These are phyloP conservation scores for Gossypium australe DNA, from an alignment of 345 rosid genomes.

Conservation along the genomic window DNA sequence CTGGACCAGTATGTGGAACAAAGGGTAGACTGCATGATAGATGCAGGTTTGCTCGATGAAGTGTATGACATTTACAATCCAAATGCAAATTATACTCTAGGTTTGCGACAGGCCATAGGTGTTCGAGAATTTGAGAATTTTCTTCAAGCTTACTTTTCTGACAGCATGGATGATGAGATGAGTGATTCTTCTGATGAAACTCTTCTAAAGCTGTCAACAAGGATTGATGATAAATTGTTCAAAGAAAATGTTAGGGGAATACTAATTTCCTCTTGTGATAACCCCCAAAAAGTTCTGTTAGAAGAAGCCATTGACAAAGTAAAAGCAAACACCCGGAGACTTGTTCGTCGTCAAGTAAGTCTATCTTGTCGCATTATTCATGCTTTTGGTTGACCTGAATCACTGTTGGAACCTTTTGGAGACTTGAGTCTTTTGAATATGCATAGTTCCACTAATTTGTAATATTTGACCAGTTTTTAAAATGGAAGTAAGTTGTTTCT, in stretches of 20 bases:
- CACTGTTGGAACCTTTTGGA: neutral
- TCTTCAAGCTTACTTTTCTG: slow-evolving; percentile 33
- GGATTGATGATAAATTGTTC: slow-evolving; percentile 23
- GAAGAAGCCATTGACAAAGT: slow-evolving; percentile 66
- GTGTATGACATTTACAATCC: slow-evolving; percentile 63
- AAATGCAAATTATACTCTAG: slow-evolving; percentile 70
- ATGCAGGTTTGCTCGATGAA: slow-evolving; percentile 72
- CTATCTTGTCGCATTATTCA: neutral
- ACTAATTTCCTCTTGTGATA: slow-evolving; percentile 28
- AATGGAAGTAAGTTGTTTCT: neutral
- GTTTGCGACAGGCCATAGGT: slow-evolving; percentile 86
- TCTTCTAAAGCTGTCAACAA: slow-evolving; percentile 16
- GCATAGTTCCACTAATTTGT: neutral
- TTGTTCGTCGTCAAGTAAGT: slow-evolving; percentile 90
- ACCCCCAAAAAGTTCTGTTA: slow-evolving; percentile 40
- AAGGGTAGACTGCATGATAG: slow-evolving; percentile 85
- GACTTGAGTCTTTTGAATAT: neutral
- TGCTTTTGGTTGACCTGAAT: neutral
- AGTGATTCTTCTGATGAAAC: slow-evolving; percentile 19
- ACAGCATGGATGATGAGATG: slow-evolving; percentile 11
- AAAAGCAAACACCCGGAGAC: slow-evolving; percentile 78
- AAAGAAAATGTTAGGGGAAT: slow-evolving; percentile 42
- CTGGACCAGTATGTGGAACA: slow-evolving; percentile 66
- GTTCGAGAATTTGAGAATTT: slow-evolving; percentile 74
- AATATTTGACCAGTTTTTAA: neutral